phyloP scores from a whole-genome alignment of 2,329 filamentous ascomycete species.

The Hypoxylon sp. region DNA sequence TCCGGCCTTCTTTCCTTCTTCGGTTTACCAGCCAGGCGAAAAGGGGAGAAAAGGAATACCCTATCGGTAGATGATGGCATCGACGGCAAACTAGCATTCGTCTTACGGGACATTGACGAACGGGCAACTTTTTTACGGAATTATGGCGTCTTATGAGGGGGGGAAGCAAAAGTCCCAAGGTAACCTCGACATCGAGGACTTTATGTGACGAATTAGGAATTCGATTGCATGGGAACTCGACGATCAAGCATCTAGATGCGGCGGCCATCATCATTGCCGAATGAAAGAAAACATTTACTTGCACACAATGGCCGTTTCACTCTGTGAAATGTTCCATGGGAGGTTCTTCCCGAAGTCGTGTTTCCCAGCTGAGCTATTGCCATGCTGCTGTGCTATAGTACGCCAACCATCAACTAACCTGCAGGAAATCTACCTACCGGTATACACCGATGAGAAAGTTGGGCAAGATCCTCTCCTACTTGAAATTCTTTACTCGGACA shows the following conservation, averaged over 20 bases:
- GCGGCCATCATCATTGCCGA: conserved; percentile 48
- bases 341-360: conserved; percentile 74
- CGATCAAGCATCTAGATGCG: conserved; percentile 47
- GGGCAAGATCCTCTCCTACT: conserved; percentile 15
- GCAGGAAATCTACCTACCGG: conserved; percentile 5
- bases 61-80: conserved; percentile 17
- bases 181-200: conserved; percentile 29
- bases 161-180: too few relatives aligned
- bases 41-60: conserved; percentile 13
- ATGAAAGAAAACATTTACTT: conserved; percentile 55
- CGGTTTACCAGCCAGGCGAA: conserved; percentile 19
- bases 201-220: conserved; percentile 36
- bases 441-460: not conserved
- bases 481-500: not conserved
- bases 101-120: conserved; percentile 6
- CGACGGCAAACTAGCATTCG: conserved; percentile 4
- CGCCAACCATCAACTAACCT: conserved; percentile 17
- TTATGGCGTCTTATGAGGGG: conserved; percentile 30
- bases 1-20: conserved; percentile 16
- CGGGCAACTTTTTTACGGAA: too few relatives aligned
- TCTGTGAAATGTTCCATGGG: conserved; percentile 78
- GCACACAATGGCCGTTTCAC: conserved; percentile 80
- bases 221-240: conserved; percentile 31
- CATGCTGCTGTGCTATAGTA: conserved; percentile 21
- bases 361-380: conserved; percentile 24